Evolutionary conservation across 2,329 filamentous ascomycete genomes (phyloP).

Genomic region (Aspergillus sp.): DNA sequence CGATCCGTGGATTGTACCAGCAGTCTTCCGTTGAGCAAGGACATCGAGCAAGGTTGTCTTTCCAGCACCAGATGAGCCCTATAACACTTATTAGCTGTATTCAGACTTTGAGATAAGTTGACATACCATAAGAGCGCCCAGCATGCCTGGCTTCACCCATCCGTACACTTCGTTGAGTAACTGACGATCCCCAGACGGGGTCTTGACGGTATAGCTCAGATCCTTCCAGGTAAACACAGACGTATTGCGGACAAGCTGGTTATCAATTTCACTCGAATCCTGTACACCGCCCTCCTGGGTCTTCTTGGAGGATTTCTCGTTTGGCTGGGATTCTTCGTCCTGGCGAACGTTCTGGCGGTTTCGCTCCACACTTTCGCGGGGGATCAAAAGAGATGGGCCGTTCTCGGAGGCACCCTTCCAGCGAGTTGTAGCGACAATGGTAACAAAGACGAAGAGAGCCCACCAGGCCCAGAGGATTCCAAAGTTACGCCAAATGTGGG

Average conservation of each 20-base stretch:
- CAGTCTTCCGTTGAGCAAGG: slow-evolving; percentile 67
- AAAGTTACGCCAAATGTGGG: slow-evolving; percentile 60
- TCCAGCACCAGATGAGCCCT: slow-evolving; percentile 72
- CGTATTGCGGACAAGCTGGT: slow-evolving; percentile 59
- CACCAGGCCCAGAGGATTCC: slow-evolving; percentile 65
- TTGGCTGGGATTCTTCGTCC: slow-evolving; percentile 53
- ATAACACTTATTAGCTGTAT: background rate
- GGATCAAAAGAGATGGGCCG: slow-evolving; percentile 60
- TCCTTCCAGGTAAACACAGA: slow-evolving; percentile 75
- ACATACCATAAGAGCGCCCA: slow-evolving; percentile 67
- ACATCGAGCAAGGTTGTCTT: slow-evolving; percentile 76
- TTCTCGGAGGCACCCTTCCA: slow-evolving; percentile 58
- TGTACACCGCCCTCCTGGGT: slow-evolving; percentile 19
- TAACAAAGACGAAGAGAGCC: slow-evolving; percentile 59
- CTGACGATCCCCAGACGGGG: slow-evolving; percentile 53
- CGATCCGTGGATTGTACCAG: slow-evolving; percentile 61
- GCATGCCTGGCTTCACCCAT: slow-evolving; percentile 73
- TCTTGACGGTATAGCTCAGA: slow-evolving; percentile 68
- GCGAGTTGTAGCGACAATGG: slow-evolving; percentile 56
- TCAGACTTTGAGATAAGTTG: background rate
- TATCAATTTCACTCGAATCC: slow-evolving; percentile 30
- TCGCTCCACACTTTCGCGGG: slow-evolving; percentile 56
- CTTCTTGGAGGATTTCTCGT: slow-evolving; percentile 24
- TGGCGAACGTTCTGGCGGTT: slow-evolving; percentile 26
- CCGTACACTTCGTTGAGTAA: slow-evolving; percentile 69